phyloP scores from a whole-genome alignment of 1,139 yeast species.

The Blastobotrys apis region DNA sequence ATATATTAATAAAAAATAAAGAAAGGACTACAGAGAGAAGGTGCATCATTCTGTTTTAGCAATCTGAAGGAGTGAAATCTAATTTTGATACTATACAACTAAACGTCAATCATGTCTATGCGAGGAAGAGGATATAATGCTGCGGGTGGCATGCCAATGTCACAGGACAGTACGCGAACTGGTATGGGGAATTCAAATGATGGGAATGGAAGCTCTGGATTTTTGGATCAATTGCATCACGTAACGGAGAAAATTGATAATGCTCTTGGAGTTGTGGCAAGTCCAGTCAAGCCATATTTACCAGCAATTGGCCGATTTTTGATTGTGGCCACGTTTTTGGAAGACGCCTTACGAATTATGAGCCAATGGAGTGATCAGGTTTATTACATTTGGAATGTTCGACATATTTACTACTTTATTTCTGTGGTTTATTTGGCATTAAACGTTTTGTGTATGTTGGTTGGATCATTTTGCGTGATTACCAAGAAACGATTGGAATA shows the following conservation, averaged over 20 bases:
- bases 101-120: conserved; percentile 11
- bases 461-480: conserved; percentile 69
- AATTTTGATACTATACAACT: background rate
- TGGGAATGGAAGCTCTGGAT: background rate
- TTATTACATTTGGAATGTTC: conserved; percentile 72
- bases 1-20: no score
- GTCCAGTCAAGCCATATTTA: conserved; percentile 40
- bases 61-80: no score
- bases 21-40: background rate
- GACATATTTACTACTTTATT: conserved; percentile 74
- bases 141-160: conserved; percentile 15
- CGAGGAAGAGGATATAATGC: conserved; percentile 14
- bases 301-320: conserved; percentile 87
- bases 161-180: conserved; percentile 1
- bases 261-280: conserved; percentile 35
- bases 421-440: conserved; percentile 63
- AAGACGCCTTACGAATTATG: conserved; percentile 79
- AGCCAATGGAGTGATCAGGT: conserved; percentile 93
- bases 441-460: conserved; percentile 67
- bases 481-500: conserved; percentile 63
- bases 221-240: conserved; percentile 18
- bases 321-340: conserved; percentile 91
- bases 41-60: background rate
- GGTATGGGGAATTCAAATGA: background rate
- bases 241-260: conserved; percentile 33